Percentiles rank a stretch among this genome's conserved stretches.
These are phyloP conservation scores for Pseudogymnoascus sp. DNA, from an alignment of 2,329 filamentous ascomycete genomes.

Conservation along the genomic window DNA sequence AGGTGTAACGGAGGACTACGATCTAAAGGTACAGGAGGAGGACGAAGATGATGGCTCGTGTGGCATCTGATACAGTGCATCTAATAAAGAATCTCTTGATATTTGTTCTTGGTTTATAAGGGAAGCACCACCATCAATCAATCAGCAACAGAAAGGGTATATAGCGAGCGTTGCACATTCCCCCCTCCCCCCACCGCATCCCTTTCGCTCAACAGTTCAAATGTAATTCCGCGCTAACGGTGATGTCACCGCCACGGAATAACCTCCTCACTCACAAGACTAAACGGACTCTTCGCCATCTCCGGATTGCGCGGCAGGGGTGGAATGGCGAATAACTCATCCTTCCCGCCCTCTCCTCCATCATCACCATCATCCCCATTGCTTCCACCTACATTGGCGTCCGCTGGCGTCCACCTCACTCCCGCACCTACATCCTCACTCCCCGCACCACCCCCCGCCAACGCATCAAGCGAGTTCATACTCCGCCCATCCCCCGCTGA, in stretches of 20 bases:
- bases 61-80: no score
- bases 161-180: constrained; percentile 13
- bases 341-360: constrained; percentile 55
- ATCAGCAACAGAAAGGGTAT: constrained; percentile 15
- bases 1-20: not conserved
- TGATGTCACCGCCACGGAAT: constrained; percentile 21
- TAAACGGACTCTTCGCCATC: constrained; percentile 77
- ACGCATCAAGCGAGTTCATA: constrained; percentile 29
- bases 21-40: not conserved
- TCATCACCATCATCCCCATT: constrained; percentile 29
- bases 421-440: constrained; percentile 13
- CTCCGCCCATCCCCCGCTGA: constrained; percentile 16
- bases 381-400: constrained; percentile 5
- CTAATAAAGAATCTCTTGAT: not conserved
- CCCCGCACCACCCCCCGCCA: constrained; percentile 27
- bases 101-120: not conserved
- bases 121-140: not conserved
- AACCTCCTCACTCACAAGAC: constrained; percentile 31
- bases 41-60: not conserved
- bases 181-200: not conserved
- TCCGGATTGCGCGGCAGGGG: constrained; percentile 82
- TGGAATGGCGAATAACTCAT: constrained; percentile 79
- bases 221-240: no score
- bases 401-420: not conserved
- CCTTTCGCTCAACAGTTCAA: not conserved